Percentiles rank a stretch among this genome's conserved stretches.
These are phyloP conservation scores for Teratosphaeria destructans DNA, from an alignment of 2,329 filamentous ascomycete species.

Conservation along the genomic window DNA sequence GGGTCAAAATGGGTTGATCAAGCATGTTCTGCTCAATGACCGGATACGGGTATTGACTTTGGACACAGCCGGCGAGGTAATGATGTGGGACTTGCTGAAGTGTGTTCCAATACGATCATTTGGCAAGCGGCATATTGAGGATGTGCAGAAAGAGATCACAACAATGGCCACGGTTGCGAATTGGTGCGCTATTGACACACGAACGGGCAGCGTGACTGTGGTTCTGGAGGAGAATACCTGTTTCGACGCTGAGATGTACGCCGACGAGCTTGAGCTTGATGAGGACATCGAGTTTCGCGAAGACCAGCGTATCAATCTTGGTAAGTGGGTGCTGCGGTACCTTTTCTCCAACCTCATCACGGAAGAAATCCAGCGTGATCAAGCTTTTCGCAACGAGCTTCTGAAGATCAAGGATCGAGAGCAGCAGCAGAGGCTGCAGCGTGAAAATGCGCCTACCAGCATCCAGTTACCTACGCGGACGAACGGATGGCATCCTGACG, in stretches of 20 bases:
- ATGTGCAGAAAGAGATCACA: conserved; percentile 78
- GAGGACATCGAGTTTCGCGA: conserved; percentile 75
- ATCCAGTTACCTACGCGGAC: conserved; percentile 43
- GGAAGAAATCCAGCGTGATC: conserved; percentile 78
- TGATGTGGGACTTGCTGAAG: conserved; percentile 87
- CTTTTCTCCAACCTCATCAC: conserved; percentile 83
- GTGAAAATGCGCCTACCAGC: conserved; percentile 49
- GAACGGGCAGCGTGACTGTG: conserved; percentile 83
- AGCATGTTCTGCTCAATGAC: conserved; percentile 86
- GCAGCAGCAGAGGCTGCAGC: conserved; percentile 46
- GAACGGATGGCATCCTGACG: conserved; percentile 34
- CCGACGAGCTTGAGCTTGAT: conserved; percentile 69
- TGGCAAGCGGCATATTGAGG: conserved; percentile 86
- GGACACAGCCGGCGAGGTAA: conserved; percentile 88
- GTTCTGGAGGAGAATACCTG: conserved; percentile 89
- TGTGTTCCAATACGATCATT: conserved; percentile 85
- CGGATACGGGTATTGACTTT: conserved; percentile 78
- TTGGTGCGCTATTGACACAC: conserved; percentile 91
- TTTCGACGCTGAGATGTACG: conserved; percentile 96
- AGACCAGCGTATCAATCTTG: conserved; percentile 92
- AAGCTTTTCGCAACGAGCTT: conserved; percentile 58
- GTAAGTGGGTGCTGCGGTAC: conserved; percentile 91
- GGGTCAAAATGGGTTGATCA: conserved; percentile 89
- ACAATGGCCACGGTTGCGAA: conserved; percentile 82
- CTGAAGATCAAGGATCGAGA: conserved; percentile 45